These are phyloP conservation scores for Angophora floribunda DNA, from an alignment of 345 rosid species.

Conservation along the genomic window DNA sequence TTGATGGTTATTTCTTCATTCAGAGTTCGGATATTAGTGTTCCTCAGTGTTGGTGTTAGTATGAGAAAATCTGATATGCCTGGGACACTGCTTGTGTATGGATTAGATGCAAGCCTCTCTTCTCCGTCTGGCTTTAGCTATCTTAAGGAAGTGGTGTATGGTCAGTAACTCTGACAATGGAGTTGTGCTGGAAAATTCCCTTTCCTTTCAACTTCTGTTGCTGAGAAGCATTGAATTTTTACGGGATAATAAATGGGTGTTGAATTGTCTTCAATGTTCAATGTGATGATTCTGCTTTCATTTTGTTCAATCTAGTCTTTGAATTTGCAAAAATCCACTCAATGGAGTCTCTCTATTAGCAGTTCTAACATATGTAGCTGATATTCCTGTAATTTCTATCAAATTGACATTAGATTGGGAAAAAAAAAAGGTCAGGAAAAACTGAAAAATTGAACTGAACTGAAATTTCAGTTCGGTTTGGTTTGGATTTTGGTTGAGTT, in stretches of 20 bases:
- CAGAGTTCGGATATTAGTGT: neutral
- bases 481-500: too few species aligned
- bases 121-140: neutral
- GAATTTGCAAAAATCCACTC: neutral
- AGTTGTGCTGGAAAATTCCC: neutral
- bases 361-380: accelerated
- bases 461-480: too few species aligned
- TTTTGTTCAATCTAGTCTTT: neutral
- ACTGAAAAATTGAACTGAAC: too few species aligned
- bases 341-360: accelerated
- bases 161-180: neutral
- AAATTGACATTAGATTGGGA: neutral
- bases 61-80: too few species aligned
- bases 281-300: accelerated
- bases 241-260: neutral
- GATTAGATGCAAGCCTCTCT: neutral
- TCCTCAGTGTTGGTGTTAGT: neutral
- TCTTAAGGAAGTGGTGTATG: accelerated
- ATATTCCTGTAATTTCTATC: accelerated
- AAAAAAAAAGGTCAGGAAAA: too few species aligned
- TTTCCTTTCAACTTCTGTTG: accelerated
- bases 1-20: neutral
- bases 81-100: too few species aligned
- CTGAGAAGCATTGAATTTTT: neutral
- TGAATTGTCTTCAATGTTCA: accelerated